Conservation (phyloP, 2,329 filamentous ascomycete genomes). For the Dryadomyces quercus-mongolicae region DNA sequence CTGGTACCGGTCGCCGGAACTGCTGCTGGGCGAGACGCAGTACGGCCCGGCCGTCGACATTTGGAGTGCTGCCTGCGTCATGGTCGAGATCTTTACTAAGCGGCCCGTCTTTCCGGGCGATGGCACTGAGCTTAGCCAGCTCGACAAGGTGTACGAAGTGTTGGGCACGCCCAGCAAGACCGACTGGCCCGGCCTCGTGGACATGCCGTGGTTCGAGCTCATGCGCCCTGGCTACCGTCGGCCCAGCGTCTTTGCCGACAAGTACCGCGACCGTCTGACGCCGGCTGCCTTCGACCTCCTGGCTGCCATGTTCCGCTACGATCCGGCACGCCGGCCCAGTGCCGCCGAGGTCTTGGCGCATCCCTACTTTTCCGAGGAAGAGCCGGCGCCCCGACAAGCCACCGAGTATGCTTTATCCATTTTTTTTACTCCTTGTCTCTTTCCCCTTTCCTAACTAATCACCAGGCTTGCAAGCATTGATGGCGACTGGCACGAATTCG, state of each 20-base stretch:
- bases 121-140: conserved; percentile 86
- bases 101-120: conserved; percentile 93
- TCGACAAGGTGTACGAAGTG: conserved; percentile 92
- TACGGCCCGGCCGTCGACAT: conserved; percentile 87
- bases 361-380: conserved; percentile 76
- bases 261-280: conserved; percentile 67
- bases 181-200: conserved; percentile 82
- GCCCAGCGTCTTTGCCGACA: conserved; percentile 66
- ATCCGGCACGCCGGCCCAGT: conserved; percentile 71
- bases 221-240: conserved; percentile 66
- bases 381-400: conserved; percentile 64
- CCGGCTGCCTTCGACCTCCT: conserved; percentile 75
- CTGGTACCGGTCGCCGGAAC: conserved; percentile 87
- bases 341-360: conserved; percentile 78
- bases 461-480: conserved; percentile 62
- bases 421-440: not conserved
- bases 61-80: conserved; percentile 94
- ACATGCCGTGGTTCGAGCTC: conserved; percentile 96
- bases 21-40: conserved; percentile 81
- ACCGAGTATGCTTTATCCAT: conserved; percentile 51
- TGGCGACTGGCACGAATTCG: conserved; percentile 98
- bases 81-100: conserved; percentile 91
- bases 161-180: conserved; percentile 75
- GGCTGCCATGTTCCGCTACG: conserved; percentile 75
- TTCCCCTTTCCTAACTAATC: conserved; percentile 18